Percentiles rank a stretch among this genome's conserved stretches.
phyloP scores from a whole-genome alignment of 371 early-diverging fungal species.

The Mucor circinelloides region DNA sequence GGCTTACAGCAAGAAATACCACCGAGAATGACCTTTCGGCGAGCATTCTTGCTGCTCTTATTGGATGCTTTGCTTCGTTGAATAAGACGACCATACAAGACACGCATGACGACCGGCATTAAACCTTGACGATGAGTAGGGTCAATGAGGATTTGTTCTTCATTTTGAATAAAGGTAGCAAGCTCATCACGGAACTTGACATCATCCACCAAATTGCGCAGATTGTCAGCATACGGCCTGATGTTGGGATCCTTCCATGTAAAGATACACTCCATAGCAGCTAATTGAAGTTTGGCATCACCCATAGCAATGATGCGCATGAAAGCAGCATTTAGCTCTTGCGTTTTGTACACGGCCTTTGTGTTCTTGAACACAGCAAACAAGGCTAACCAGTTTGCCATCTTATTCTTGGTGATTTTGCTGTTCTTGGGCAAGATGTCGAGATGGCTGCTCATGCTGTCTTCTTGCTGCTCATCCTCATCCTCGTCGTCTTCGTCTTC shows the following conservation, averaged over 20 bases:
- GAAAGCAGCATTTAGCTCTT: slow-evolving; percentile 62
- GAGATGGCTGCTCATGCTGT: slow-evolving; percentile 24
- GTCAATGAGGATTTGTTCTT: slow-evolving; percentile 63
- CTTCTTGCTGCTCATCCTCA: slow-evolving; percentile 31
- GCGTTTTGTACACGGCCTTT: slow-evolving; percentile 48
- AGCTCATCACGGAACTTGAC: slow-evolving; percentile 88
- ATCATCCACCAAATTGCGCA: slow-evolving; percentile 81
- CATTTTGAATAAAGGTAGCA: slow-evolving; percentile 68
- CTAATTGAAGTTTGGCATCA: slow-evolving; percentile 77
- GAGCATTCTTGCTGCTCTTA: slow-evolving; percentile 51
- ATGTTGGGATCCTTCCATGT: slow-evolving; percentile 77
- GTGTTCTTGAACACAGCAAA: slow-evolving; percentile 80
- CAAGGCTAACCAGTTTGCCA: slow-evolving; percentile 70
- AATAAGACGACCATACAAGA: slow-evolving; percentile 90
- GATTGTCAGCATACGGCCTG: slow-evolving; percentile 71
- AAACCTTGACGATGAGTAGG: slow-evolving; percentile 66
- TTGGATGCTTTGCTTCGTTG: slow-evolving; percentile 71
- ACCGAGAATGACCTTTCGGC: slow-evolving; percentile 79
- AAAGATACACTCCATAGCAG: slow-evolving; percentile 82
- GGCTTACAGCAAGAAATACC: slow-evolving; percentile 70
- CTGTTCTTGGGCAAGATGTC: slow-evolving; percentile 47
- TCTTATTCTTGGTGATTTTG: slow-evolving; percentile 48
- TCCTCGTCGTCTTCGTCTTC: slow-evolving; percentile 40
- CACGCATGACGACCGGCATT: slow-evolving; percentile 76
- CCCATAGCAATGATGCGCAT: slow-evolving; percentile 78